These are phyloP conservation scores for Gigaspora rosea DNA, from an alignment of 192 early-diverging fungal genomes.

Conservation along the genomic window DNA sequence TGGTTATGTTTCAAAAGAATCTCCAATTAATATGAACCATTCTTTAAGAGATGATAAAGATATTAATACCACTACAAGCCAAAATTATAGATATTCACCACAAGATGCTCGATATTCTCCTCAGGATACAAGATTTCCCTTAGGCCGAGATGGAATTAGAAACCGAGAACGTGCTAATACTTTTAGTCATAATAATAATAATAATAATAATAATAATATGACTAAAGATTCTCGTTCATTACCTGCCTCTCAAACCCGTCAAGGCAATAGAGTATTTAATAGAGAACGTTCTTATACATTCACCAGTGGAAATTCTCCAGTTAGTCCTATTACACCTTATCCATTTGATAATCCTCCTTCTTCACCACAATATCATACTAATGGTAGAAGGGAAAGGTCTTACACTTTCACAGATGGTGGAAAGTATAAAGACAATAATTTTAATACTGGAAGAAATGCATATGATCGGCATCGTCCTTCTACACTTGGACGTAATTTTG, in stretches of 20 bases:
- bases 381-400: slow-evolving; percentile 8
- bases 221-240: background rate
- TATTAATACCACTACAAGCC: background rate
- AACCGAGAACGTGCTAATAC: slow-evolving; percentile 17
- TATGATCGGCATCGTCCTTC: slow-evolving; percentile 8
- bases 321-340: background rate
- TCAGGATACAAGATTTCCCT: slow-evolving; percentile 1
- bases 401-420: slow-evolving; percentile 1
- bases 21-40: background rate
- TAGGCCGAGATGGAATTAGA: background rate
- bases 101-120: slow-evolving; percentile 17
- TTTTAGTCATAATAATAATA: background rate
- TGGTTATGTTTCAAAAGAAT: background rate
- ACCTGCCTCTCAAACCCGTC: background rate
- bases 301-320: background rate
- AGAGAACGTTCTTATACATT: slow-evolving; percentile 23
- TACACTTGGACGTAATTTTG: background rate
- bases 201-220: no score
- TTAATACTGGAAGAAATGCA: background rate
- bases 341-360: background rate
- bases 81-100: slow-evolving; percentile 20
- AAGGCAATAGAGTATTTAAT: background rate
- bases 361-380: background rate
- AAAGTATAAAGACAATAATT: background rate
- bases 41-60: slow-evolving; percentile 8